Conservation (phyloP, 2,329 filamentous ascomycete genomes). For the Aspergillus versicolor region DNA sequence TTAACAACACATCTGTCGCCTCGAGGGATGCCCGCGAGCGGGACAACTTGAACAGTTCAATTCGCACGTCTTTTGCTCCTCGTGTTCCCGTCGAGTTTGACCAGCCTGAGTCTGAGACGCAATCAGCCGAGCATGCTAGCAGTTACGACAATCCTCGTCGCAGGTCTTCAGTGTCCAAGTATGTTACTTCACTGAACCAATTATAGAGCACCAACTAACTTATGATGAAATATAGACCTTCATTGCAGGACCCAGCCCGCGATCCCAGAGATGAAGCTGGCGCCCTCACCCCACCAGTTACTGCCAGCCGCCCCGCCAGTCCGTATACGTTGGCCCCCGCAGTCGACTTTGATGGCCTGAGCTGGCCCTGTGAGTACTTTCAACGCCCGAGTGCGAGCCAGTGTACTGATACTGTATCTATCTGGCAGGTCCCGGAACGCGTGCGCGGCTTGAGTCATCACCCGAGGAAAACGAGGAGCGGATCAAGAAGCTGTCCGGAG, state of each 20-base stretch:
- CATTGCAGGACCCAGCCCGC: conserved; percentile 50
- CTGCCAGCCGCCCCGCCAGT: conserved; percentile 50
- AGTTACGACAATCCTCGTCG: conserved; percentile 19
- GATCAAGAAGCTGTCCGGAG: conserved; percentile 61
- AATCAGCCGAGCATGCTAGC: conserved; percentile 16
- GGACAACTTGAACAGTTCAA: conserved; percentile 59
- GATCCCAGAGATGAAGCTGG: conserved; percentile 54
- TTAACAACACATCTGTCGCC: conserved; percentile 45
- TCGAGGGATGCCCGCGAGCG: conserved; percentile 55
- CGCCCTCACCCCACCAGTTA: conserved; percentile 52
- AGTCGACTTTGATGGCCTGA: conserved; percentile 53
- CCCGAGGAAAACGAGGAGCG: conserved; percentile 58
- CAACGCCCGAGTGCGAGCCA: background rate
- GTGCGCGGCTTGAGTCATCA: conserved; percentile 55
- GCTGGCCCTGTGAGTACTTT: conserved; percentile 50
- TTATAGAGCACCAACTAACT: background rate
- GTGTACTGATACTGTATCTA: conserved; percentile 11
- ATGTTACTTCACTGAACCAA: conserved; percentile 8
- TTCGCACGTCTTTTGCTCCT: conserved; percentile 56
- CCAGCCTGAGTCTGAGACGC: conserved; percentile 18
- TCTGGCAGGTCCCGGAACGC: conserved; percentile 45
- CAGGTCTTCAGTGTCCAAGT: conserved; percentile 26
- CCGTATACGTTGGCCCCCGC: conserved; percentile 51
- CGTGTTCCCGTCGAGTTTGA: conserved; percentile 34
- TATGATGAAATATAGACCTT: conserved; percentile 21